Conservation (phyloP, 495 filamentous ascomycete species). For the Platismatia glauca region DNA sequence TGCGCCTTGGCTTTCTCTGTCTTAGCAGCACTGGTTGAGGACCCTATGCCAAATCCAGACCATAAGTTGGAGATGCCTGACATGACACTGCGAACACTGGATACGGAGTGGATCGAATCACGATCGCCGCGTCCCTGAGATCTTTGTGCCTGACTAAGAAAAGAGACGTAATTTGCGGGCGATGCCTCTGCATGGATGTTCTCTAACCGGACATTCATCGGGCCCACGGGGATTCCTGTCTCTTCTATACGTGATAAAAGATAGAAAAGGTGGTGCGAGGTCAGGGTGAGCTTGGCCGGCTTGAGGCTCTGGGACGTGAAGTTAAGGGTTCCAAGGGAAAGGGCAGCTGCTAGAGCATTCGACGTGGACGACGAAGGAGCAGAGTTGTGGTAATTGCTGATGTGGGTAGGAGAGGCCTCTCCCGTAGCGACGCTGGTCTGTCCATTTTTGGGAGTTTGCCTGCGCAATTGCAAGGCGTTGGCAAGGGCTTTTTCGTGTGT, state of each 20-base stretch:
- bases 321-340: constrained; percentile 74
- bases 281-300: constrained; percentile 83
- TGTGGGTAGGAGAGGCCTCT: constrained; percentile 33
- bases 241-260: constrained; percentile 92
- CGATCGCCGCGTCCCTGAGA: constrained; percentile 71
- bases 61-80: constrained; percentile 87
- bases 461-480: constrained; percentile 80
- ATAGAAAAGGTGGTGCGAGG: constrained; percentile 97
- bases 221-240: constrained; percentile 76
- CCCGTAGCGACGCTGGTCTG: constrained; percentile 45
- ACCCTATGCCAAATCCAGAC: constrained; percentile 74
- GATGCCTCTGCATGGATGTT: constrained; percentile 83
- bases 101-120: constrained; percentile 88
- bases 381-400: constrained; percentile 41
- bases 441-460: constrained; percentile 58
- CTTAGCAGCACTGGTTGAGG: constrained; percentile 64
- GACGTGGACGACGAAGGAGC: constrained; percentile 49
- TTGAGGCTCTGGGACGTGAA: constrained; percentile 79
- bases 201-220: constrained; percentile 92
- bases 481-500: constrained; percentile 96
- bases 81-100: constrained; percentile 95
- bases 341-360: constrained; percentile 64
- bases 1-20: constrained; percentile 81
- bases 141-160: constrained; percentile 69
- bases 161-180: constrained; percentile 91